These are phyloP conservation scores for Monosporozyma aquatica DNA, from an alignment of 805 yeast species.

Conservation along the genomic window DNA sequence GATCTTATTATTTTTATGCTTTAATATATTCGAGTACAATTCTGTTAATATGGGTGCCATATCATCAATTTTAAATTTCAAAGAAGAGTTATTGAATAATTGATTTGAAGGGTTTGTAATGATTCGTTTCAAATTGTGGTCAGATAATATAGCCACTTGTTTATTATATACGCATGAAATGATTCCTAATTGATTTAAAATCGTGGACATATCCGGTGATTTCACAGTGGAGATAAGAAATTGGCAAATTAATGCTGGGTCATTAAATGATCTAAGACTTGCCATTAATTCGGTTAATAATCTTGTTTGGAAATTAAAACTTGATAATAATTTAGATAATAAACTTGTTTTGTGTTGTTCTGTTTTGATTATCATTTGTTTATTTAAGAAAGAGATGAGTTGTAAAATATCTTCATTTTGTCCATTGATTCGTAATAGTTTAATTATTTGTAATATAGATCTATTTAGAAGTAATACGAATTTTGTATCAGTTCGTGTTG, in stretches of 20 bases:
- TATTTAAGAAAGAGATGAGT: slow-evolving; percentile 11
- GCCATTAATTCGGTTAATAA: slow-evolving; percentile 17
- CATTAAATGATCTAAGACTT: slow-evolving; percentile 21
- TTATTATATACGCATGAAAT: not conserved
- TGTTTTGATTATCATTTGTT: no score
- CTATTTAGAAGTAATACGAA: no score
- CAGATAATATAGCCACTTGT: not conserved
- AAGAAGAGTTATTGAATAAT: not conserved
- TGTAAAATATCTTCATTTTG: slow-evolving; percentile 22
- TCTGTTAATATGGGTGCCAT: slow-evolving; percentile 14
- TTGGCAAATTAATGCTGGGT: slow-evolving; percentile 21
- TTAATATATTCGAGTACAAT: slow-evolving; percentile 17
- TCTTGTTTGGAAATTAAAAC: slow-evolving; percentile 13
- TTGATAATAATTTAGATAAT: not conserved
- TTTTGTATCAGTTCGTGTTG: not conserved
- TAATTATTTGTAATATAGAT: slow-evolving; percentile 6
- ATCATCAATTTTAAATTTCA: slow-evolving; percentile 1
- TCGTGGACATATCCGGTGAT: slow-evolving; percentile 6
- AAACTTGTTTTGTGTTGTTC: slow-evolving; percentile 3
- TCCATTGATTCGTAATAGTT: slow-evolving; percentile 12
- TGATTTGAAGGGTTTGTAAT: not conserved
- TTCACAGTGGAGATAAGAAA: slow-evolving; percentile 15
- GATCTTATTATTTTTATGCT: slow-evolving; percentile 9
- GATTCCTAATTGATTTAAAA: slow-evolving; percentile 24
- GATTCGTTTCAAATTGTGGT: not conserved